These are phyloP conservation scores for Pseudohalonectria lignicola DNA, from an alignment of 2,329 filamentous ascomycete species.

Conservation along the genomic window DNA sequence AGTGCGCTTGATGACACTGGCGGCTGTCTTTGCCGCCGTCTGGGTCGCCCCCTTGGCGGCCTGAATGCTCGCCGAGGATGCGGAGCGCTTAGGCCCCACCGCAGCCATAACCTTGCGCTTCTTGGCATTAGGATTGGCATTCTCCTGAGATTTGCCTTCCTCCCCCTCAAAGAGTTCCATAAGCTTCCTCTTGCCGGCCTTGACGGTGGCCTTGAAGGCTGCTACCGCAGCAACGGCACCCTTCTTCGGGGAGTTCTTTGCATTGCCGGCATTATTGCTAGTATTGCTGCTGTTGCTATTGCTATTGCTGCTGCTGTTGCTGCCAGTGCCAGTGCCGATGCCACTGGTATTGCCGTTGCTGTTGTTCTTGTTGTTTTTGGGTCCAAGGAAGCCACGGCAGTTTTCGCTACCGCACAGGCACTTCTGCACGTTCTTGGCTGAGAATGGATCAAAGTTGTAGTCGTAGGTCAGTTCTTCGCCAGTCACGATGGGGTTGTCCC, in stretches of 20 bases:
- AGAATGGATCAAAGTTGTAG: conserved; percentile 63
- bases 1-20: conserved; percentile 25
- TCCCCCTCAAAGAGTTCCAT: conserved; percentile 36
- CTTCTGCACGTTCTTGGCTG: conserved; percentile 55
- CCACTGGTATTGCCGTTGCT: conserved; percentile 13
- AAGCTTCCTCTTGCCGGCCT: conserved; percentile 44
- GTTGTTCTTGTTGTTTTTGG: conserved; percentile 47
- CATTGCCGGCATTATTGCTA: no score
- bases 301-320: no score
- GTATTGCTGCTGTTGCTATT: no score
- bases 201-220: conserved; percentile 25
- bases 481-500: conserved; percentile 79
- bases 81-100: conserved; percentile 20
- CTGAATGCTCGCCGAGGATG: conserved; percentile 19
- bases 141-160: no score
- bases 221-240: conserved; percentile 4
- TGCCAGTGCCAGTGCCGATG: conserved; percentile 4
- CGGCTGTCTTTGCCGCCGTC: conserved; percentile 21
- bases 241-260: conserved; percentile 4
- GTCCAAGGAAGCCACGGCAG: conserved; percentile 53
- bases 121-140: conserved; percentile 16
- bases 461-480: conserved; percentile 96
- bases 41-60: conserved; percentile 22
- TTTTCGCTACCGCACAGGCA: conserved; percentile 54
- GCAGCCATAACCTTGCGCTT: conserved; percentile 35